Percentiles rank a stretch among this genome's conserved stretches.
phyloP scores from a whole-genome alignment of 257 asterid species.

The Primulina eburnea region DNA sequence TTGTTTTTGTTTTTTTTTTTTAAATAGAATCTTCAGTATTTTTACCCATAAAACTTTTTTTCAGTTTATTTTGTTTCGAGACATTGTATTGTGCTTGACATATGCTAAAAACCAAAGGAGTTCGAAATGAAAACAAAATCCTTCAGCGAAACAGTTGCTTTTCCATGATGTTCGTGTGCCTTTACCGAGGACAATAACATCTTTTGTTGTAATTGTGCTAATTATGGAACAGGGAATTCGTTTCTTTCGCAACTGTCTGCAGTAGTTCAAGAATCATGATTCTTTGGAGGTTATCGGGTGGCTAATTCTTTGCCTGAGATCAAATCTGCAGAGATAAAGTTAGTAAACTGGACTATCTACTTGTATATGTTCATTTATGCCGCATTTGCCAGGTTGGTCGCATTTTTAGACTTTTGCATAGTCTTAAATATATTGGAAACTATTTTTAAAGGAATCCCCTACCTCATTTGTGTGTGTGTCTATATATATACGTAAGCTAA shows the following conservation, averaged over 20 bases:
- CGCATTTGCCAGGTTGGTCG: not conserved
- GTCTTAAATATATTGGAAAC: too few species aligned
- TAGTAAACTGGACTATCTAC: not conserved
- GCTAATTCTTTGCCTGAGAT: conserved; percentile 1
- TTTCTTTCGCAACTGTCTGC: conserved; percentile 84
- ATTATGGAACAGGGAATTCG: conserved; percentile 69
- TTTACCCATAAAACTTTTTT: not conserved
- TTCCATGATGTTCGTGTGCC: not conserved
- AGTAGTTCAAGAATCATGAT: conserved; percentile 24
- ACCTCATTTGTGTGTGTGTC: too few species aligned
- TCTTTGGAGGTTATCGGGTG: not conserved
- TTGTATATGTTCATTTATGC: not conserved
- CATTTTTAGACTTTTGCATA: too few species aligned
- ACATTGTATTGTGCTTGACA: not conserved
- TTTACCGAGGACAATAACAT: not conserved
- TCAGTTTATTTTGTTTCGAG: not conserved
- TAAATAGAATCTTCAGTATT: not conserved
- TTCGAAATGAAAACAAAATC: not conserved
- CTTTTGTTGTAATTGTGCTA: conserved; percentile 13
- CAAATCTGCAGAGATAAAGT: conserved; percentile 18
- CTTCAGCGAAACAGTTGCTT: not conserved
- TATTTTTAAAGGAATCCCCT: too few species aligned
- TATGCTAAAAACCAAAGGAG: not conserved
- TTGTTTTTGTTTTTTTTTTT: too few species aligned
- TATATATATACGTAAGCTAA: too few species aligned